phyloP scores from a whole-genome alignment of 805 yeast species.

The Pichia membranifaciens region DNA sequence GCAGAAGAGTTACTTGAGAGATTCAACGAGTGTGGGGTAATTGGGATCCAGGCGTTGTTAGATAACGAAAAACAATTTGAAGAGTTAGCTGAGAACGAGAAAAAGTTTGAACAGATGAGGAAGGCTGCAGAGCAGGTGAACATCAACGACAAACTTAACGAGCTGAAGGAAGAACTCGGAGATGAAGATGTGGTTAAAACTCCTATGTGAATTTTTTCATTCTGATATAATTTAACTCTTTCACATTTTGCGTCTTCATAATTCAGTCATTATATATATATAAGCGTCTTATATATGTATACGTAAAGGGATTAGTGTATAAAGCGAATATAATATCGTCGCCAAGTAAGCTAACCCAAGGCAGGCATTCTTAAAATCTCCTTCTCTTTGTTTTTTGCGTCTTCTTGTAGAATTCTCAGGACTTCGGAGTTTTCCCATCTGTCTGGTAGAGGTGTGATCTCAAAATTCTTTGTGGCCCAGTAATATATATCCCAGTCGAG shows the following conservation, averaged over 20 bases:
- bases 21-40: slow-evolving; percentile 75
- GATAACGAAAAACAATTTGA: slow-evolving; percentile 70
- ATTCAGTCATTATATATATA: too few relatives aligned
- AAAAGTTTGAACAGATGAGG: slow-evolving; percentile 10
- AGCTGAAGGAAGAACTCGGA: slow-evolving; percentile 1
- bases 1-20: slow-evolving; percentile 74
- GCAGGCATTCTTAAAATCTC: slow-evolving; percentile 87
- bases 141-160: slow-evolving; percentile 3
- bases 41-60: slow-evolving; percentile 71
- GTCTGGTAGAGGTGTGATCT: slow-evolving; percentile 81
- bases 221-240: too few relatives aligned
- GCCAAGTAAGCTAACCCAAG: slow-evolving; percentile 34
- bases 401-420: slow-evolving; percentile 59
- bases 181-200: background rate
- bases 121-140: slow-evolving; percentile 13
- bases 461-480: slow-evolving; percentile 88
- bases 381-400: slow-evolving; percentile 64
- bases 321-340: background rate
- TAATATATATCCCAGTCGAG: slow-evolving; percentile 99
- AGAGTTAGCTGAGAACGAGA: slow-evolving; percentile 39
- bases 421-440: slow-evolving; percentile 70
- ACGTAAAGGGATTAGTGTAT: background rate
- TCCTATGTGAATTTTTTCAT: too few relatives aligned
- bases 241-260: too few relatives aligned
- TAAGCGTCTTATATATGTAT: background rate